These are phyloP conservation scores for Mallotus japonicus DNA, from an alignment of 441 rosid species.

Conservation along the genomic window DNA sequence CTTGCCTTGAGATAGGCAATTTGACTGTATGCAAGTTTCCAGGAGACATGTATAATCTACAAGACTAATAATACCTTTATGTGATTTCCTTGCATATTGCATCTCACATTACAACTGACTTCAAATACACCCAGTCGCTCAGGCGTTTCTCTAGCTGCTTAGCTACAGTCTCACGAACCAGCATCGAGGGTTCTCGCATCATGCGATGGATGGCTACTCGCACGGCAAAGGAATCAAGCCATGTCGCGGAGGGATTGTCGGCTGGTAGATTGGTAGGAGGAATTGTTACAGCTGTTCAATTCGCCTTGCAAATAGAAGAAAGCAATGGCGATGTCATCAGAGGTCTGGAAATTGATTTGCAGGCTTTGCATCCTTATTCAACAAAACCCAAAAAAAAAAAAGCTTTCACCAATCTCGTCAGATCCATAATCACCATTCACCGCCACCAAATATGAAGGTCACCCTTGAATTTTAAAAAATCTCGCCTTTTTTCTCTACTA, in stretches of 20 bases:
- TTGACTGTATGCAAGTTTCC: conserved; percentile 19
- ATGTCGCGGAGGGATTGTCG: conserved; percentile 78
- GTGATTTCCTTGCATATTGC: conserved; percentile 1
- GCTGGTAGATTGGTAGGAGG: conserved; percentile 26
- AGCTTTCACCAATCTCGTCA: too few relatives aligned
- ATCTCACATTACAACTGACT: conserved; percentile 75
- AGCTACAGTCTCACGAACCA: conserved; percentile 91
- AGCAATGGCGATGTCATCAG: conserved; percentile 70
- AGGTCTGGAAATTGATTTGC: too few relatives aligned
- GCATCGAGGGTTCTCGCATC: conserved; percentile 94
- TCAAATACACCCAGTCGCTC: conserved; percentile 97
- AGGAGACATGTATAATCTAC: conserved; percentile 14
- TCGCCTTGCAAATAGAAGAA: conserved; percentile 34
- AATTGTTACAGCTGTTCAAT: conserved; percentile 31
- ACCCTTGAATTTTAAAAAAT: too few relatives aligned
- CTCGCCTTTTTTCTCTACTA: too few relatives aligned
- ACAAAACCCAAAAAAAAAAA: too few relatives aligned
- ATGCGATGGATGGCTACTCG: conserved; percentile 85
- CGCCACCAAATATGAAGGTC: too few relatives aligned
- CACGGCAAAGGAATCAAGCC: conserved; percentile 79
- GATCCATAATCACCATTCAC: too few relatives aligned
- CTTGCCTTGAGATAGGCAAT: conserved; percentile 20
- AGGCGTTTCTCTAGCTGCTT: conserved; percentile 97
- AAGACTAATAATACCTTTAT: background rate
- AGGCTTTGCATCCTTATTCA: too few relatives aligned